A percentile compares a stretch with the other conserved stretches of the same genome.
Conservation (phyloP, 2,329 filamentous ascomycete species). For the Trichoderma sp. region DNA sequence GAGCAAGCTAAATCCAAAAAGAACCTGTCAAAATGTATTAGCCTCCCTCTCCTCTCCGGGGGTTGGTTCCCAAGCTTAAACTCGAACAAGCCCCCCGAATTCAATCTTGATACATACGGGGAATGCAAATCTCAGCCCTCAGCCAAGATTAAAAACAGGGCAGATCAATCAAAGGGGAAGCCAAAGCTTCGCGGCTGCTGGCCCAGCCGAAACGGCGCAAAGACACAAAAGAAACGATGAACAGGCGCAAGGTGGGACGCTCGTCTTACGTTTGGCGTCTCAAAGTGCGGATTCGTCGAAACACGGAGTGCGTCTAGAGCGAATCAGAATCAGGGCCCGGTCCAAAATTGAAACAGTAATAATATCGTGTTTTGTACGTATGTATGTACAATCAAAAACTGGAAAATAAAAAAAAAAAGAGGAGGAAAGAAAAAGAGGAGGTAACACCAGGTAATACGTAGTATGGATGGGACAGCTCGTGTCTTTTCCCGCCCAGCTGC, state of each 20-base stretch:
- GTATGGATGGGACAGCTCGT: not conserved
- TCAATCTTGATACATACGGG: not conserved
- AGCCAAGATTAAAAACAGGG: not conserved
- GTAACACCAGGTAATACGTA: not conserved
- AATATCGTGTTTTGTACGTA: too few species aligned
- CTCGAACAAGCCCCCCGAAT: not conserved
- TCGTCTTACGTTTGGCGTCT: conserved; percentile 21
- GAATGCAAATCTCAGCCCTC: not conserved
- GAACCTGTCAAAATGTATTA: not conserved
- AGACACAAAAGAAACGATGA: not conserved
- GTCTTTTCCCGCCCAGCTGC: not conserved
- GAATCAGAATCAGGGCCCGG: conserved; percentile 1
- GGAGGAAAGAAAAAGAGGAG: not conserved
- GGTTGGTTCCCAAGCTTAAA: not conserved
- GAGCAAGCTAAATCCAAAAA: not conserved
- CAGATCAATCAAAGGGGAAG: not conserved
- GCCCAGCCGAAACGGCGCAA: not conserved
- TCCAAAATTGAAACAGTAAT: not conserved
- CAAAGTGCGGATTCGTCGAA: conserved; percentile 6
- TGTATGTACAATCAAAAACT: not conserved
- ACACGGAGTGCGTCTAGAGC: not conserved
- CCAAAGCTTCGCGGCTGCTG: not conserved
- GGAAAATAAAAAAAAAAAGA: not conserved
- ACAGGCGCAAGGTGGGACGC: conserved; percentile 17
- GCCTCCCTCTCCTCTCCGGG: not conserved